Percentiles rank a stretch among this genome's conserved stretches.
Conservation (phyloP, 306 rosid species). For the Fragaria vesca region DNA sequence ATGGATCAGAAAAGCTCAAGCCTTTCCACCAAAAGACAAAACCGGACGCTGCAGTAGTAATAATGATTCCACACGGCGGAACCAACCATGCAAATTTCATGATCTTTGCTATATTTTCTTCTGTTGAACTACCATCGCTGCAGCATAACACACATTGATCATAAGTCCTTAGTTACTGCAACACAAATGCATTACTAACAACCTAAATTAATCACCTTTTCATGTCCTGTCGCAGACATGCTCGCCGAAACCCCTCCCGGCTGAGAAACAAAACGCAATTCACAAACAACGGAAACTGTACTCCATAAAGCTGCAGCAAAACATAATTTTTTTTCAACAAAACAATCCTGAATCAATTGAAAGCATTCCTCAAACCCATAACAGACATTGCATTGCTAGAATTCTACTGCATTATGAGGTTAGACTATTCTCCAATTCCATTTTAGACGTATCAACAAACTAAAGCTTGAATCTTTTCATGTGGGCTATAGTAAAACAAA, state of each 20-base stretch:
- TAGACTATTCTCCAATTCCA: neutral
- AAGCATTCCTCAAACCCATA: neutral
- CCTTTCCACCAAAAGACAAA: conserved; percentile 81
- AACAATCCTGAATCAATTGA: neutral
- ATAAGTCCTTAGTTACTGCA: neutral
- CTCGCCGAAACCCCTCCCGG: conserved; percentile 95
- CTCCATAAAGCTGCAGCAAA: conserved; percentile 71
- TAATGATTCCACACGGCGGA: conserved; percentile 69
- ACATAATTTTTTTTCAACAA: neutral
- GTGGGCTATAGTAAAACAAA: neutral
- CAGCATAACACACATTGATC: conserved; percentile 16
- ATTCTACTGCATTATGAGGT: neutral
- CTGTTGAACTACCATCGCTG: conserved; percentile 64
- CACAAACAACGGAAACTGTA: conserved; percentile 88
- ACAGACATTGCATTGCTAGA: neutral
- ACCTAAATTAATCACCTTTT: conserved; percentile 43
- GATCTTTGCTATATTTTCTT: conserved; percentile 66
- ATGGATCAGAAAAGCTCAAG: conserved; percentile 55
- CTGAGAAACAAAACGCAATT: conserved; percentile 90
- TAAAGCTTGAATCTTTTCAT: conserved; percentile 3
- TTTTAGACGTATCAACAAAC: neutral
- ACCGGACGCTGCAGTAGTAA: conserved; percentile 61
- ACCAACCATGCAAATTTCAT: conserved; percentile 87
- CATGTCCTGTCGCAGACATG: conserved; percentile 80
- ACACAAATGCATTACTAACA: neutral